Base-by-base conservation (phyloP, 176 grass and related monocot species). In the Pontederia crassipes region DNA sequence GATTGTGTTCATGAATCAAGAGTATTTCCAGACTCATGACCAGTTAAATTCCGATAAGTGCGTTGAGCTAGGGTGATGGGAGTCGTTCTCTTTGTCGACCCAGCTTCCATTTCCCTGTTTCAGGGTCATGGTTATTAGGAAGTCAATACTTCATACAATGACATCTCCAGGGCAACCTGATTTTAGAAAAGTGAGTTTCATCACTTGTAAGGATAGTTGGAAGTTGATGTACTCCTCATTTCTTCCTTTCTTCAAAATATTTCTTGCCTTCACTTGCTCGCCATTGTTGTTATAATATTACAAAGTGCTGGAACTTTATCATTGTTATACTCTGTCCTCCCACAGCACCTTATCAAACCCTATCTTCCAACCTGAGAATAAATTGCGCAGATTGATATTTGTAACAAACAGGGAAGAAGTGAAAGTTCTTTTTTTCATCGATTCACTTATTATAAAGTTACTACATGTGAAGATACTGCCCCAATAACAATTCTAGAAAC, bases 41-140 rank as follows among this genome's bases (percentile, higher is more conserved):
- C 91, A n/a, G 91, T 80, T 55, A 95, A 73, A 80, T 95, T 95
- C 91, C 86, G 90, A 58, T 96, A 96, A 12, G 91, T 96, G 81
- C 90, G 83, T 48, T 96, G 86, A 1, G 83, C 86, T 66, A 96
- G 72, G 60, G 28, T 90, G 47, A 90, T 84, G 45, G 86, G 86
- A 16, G 86, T 90, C 2, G 86, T 69, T 74, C 85, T 96, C 28
- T 84, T 80, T 49, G 66, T 9, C 47, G 92, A 62, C 52, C 64
- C 64, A 20, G 86, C 86, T 78, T 87, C 83, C 86, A 96, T 96
- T 59, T 90, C 81, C 81, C 46, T 90, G 86, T 69, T 82, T 87
- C 58, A 96, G 67, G 46, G 62, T 69, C 59, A 76, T 83, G 48
- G 35, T 68, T 9, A 74, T 24, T 78, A 45, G 78, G 81, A 27